Conservation (phyloP, 345 rosid genomes). For the Leavenworthia alabamica region DNA sequence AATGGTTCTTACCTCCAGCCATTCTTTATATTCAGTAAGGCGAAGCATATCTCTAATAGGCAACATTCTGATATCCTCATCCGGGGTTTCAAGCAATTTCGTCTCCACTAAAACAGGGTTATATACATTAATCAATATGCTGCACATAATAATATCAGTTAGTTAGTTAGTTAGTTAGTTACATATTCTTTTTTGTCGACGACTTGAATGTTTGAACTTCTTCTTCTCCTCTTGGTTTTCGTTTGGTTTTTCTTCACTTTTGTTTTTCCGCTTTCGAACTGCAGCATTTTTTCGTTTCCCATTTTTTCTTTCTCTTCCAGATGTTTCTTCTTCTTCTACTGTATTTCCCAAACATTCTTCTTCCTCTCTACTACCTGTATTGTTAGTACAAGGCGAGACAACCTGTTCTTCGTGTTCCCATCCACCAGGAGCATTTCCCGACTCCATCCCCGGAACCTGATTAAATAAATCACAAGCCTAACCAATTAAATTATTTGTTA, state of each 20-base stretch:
- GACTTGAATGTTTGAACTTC: slow-evolving; percentile 72
- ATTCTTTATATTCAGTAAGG: slow-evolving; percentile 59
- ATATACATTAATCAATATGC: slow-evolving; percentile 1
- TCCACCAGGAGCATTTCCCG: slow-evolving; percentile 22
- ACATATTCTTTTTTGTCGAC: slow-evolving; percentile 48
- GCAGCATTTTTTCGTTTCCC: slow-evolving; percentile 21
- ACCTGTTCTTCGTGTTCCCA: slow-evolving; percentile 8
- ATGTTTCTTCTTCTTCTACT: slow-evolving; percentile 16
- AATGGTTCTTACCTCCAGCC: slow-evolving; percentile 42
- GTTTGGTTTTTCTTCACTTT: slow-evolving; percentile 34
- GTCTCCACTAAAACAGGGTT: slow-evolving; percentile 39
- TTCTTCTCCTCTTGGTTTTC: slow-evolving; percentile 42
- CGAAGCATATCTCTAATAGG: slow-evolving; percentile 64
- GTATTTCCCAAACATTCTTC: slow-evolving; percentile 22
- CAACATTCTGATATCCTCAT: slow-evolving; percentile 54
- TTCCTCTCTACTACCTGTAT: slow-evolving; percentile 8
- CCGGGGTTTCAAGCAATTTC: slow-evolving; percentile 64
- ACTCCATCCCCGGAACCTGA: slow-evolving; percentile 17
- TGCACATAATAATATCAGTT: too few relatives aligned
- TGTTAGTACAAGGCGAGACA: slow-evolving; percentile 9
- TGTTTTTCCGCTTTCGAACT: slow-evolving; percentile 37
- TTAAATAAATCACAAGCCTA: background rate
- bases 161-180: slow-evolving; percentile 19
- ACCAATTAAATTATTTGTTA: background rate
- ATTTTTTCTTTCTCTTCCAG: slow-evolving; percentile 20